A percentile compares a stretch with the other conserved stretches of the same genome.
phyloP scores from a whole-genome alignment of 345 rosid species.

The Corymbia maculata region DNA sequence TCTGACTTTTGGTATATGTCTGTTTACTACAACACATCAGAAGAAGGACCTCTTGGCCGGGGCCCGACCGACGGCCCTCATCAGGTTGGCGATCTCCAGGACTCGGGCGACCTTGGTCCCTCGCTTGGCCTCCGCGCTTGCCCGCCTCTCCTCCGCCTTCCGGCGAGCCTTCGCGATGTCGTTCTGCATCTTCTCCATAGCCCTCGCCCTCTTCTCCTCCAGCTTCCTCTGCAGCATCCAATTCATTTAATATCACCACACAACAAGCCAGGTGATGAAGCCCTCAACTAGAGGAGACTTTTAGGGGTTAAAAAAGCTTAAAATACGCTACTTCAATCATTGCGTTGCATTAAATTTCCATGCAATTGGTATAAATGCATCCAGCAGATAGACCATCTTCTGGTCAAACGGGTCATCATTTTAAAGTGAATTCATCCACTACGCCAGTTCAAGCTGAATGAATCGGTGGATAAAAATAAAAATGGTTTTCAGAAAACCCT shows the following conservation, averaged over 20 bases:
- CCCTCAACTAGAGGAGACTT: background rate
- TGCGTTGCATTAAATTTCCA: background rate
- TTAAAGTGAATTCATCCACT: background rate
- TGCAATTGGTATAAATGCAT: background rate
- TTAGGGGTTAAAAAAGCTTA: background rate
- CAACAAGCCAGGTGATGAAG: background rate
- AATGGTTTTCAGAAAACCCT: background rate
- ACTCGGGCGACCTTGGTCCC: constrained; percentile 75
- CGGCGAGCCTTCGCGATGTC: constrained; percentile 72
- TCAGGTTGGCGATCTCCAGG: constrained; percentile 70
- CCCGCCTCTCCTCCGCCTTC: constrained; percentile 90
- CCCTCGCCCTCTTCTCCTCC: constrained; percentile 84
- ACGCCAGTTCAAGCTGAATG: background rate
- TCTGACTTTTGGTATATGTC: background rate
- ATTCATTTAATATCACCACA: background rate
- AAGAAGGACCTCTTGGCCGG: constrained; percentile 86
- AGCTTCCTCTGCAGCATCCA: constrained; percentile 55
- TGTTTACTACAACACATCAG: background rate
- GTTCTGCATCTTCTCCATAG: constrained; percentile 87
- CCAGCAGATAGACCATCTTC: background rate
- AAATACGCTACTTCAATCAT: background rate
- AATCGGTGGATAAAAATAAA: background rate
- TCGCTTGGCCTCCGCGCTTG: constrained; percentile 72
- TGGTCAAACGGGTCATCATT: background rate
- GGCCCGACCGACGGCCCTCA: constrained; percentile 89